phyloP scores from a whole-genome alignment of 495 filamentous ascomycete species.

The Penicillium salamii region DNA sequence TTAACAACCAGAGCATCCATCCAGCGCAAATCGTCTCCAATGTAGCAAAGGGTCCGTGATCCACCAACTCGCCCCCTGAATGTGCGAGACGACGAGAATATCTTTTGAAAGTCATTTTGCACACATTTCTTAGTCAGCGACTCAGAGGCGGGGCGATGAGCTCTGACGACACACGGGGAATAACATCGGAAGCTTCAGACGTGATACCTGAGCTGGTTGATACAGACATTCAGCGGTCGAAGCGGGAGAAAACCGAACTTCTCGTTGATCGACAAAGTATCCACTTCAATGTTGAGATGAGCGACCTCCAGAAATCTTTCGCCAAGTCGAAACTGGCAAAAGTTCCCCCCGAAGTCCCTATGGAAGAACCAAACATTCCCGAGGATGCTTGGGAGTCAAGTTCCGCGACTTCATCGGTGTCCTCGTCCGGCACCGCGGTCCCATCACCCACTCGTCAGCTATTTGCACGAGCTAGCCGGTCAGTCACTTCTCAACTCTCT shows the following conservation, averaged over 20 bases:
- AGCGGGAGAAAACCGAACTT: not conserved
- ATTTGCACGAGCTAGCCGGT: slow-evolving; percentile 66
- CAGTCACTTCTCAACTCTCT: slow-evolving; percentile 25
- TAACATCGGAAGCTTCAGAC: too few species aligned
- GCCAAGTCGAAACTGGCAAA: slow-evolving; percentile 72
- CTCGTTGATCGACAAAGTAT: slow-evolving; percentile 2
- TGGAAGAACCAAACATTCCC: slow-evolving; percentile 32
- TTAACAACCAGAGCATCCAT: too few species aligned
- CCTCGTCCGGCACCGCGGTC: slow-evolving; percentile 84
- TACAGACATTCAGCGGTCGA: not conserved
- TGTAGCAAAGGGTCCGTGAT: too few species aligned
- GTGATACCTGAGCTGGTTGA: too few species aligned
- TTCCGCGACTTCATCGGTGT: slow-evolving; percentile 69
- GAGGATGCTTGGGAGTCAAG: slow-evolving; percentile 49
- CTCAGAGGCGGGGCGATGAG: too few species aligned
- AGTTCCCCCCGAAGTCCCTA: slow-evolving; percentile 55
- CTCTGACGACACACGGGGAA: too few species aligned
- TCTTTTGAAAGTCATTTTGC: too few species aligned
- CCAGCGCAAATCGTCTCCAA: too few species aligned
- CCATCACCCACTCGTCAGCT: slow-evolving; percentile 72
- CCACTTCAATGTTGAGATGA: slow-evolving; percentile 65
- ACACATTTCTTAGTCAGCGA: too few species aligned
- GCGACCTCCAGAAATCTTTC: slow-evolving; percentile 80
- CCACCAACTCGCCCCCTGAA: too few species aligned
- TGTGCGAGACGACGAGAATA: too few species aligned